Conservation (phyloP, 495 filamentous ascomycete genomes). For the Aspergillus baeticus region DNA sequence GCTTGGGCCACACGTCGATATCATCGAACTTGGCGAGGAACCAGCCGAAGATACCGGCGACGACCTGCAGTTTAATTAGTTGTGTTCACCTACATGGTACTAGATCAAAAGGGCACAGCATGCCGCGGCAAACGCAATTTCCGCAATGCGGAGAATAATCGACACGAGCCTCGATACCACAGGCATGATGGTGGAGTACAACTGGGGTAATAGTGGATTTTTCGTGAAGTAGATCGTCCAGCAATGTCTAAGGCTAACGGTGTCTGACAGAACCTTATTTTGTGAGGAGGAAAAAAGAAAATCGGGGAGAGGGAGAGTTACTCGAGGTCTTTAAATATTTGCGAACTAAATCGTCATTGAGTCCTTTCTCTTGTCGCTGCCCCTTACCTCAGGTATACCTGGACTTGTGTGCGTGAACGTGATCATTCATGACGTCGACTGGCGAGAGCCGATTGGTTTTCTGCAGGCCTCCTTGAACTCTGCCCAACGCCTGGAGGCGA, state of each 20-base stretch:
- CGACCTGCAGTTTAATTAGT: conserved; percentile 33
- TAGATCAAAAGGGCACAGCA: conserved; percentile 1
- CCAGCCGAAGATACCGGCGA: conserved; percentile 56
- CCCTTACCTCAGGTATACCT: not conserved
- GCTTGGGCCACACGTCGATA: conserved; percentile 37
- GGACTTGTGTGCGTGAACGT: not conserved
- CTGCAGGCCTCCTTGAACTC: not conserved
- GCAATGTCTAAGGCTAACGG: not conserved
- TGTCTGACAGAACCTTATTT: not conserved
- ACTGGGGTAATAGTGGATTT: not conserved
- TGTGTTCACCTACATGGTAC: not conserved
- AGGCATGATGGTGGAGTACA: conserved; percentile 34
- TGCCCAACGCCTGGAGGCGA: not conserved
- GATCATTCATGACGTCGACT: conserved; percentile 5
- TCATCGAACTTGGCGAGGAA: conserved; percentile 43
- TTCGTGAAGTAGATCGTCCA: conserved; percentile 4
- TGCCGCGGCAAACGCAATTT: conserved; percentile 44
- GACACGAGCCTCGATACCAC: conserved; percentile 51
- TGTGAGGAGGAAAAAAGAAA: not conserved
- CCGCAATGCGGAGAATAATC: conserved; percentile 46
- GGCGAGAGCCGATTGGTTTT: not conserved
- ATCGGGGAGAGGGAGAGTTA: not conserved
- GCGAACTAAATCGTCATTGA: not conserved
- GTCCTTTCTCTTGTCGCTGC: not conserved
- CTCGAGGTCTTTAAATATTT: not conserved